Conservation (phyloP, 2,329 filamentous ascomycete species). For the Ceratocystis ficicola region DNA sequence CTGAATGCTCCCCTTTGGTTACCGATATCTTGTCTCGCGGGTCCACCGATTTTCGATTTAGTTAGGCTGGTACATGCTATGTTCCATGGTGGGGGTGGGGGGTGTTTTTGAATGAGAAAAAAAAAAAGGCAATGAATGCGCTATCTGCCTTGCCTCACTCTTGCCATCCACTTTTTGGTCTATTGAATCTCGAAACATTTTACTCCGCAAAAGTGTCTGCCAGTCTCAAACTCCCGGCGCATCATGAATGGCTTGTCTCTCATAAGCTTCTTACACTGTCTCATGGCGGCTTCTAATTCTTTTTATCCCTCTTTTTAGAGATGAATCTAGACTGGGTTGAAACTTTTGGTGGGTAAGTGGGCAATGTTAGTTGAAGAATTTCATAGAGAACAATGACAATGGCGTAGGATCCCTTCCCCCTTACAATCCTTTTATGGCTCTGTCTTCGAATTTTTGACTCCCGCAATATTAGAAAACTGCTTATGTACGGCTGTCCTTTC, state of each 20-base stretch:
- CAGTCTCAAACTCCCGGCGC: constrained; percentile 4
- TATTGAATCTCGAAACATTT: background rate
- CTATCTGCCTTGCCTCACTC: background rate
- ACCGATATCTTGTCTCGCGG: constrained; percentile 2
- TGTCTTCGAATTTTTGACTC: background rate
- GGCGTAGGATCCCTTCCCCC: background rate
- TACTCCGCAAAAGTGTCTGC: background rate
- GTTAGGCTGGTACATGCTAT: background rate
- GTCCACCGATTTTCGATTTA: background rate
- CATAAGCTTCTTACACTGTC: constrained; percentile 4
- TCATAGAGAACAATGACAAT: background rate
- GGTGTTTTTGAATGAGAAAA: background rate
- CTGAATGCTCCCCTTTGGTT: background rate
- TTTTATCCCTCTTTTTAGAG: background rate
- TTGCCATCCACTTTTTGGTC: background rate
- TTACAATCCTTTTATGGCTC: background rate
- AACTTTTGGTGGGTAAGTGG: background rate
- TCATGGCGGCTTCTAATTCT: background rate
- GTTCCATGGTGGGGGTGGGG: background rate
- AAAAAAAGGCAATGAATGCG: too few species aligned
- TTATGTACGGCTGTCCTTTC: background rate
- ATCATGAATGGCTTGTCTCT: background rate
- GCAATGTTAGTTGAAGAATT: background rate
- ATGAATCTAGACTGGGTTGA: background rate
- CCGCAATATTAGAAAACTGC: background rate